A percentile compares a stretch with the other conserved stretches of the same genome.
Conservation (phyloP, 257 asterid genomes). For the Petrea volubilis region DNA sequence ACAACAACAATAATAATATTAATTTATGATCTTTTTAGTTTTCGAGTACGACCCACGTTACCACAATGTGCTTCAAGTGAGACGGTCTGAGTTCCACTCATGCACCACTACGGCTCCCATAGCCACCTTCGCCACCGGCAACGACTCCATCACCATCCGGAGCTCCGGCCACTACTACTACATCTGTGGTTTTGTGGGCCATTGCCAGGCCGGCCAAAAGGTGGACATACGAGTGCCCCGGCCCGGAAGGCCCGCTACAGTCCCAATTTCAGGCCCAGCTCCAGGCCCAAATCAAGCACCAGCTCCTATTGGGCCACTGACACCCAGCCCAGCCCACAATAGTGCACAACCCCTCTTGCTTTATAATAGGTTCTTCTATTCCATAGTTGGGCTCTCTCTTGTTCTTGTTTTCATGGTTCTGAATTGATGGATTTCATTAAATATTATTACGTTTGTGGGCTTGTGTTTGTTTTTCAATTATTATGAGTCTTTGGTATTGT, state of each 20-base stretch:
- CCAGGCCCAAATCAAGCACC: constrained; percentile 3
- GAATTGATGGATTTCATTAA: neutral
- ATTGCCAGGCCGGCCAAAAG: constrained; percentile 66
- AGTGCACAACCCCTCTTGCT: constrained; percentile 9
- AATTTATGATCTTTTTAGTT: too few species aligned
- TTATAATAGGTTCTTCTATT: neutral
- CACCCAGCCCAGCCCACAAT: constrained; percentile 41
- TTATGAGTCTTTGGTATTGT: neutral
- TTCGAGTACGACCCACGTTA: constrained; percentile 42
- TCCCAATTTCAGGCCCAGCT: constrained; percentile 34
- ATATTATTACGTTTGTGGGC: neutral
- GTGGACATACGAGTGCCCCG: constrained; percentile 54
- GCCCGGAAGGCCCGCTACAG: neutral
- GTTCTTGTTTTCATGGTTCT: constrained; percentile 22
- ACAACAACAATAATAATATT: too few species aligned
- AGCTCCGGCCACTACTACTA: constrained; percentile 56
- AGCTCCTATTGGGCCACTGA: constrained; percentile 26
- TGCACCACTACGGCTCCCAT: constrained; percentile 47
- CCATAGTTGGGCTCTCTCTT: constrained; percentile 21
- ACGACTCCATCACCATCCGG: constrained; percentile 47
- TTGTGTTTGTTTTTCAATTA: neutral
- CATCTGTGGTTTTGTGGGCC: constrained; percentile 64
- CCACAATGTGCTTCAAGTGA: constrained; percentile 64
- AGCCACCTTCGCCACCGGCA: constrained; percentile 45
- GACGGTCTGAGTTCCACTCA: constrained; percentile 39